Percentiles rank a stretch among this genome's conserved stretches.
phyloP scores from a whole-genome alignment of 306 rosid genomes.

The Sesbania bispinosa region DNA sequence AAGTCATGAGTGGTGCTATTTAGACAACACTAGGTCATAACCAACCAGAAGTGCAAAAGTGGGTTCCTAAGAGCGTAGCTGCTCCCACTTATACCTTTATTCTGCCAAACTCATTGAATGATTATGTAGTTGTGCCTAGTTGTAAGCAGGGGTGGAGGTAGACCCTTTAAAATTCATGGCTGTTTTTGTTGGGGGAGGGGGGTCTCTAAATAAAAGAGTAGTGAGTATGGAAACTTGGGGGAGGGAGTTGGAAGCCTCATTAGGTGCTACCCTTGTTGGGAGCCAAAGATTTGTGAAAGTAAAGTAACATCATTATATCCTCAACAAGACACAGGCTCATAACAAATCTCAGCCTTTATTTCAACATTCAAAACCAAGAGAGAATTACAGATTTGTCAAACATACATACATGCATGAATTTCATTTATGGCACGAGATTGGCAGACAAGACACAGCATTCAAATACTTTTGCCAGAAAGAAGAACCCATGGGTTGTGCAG shows the following conservation, averaged over 20 bases:
- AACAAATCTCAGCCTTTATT: slow-evolving; percentile 11
- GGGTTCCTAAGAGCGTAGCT: not conserved
- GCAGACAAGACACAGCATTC: not conserved
- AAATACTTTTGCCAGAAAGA: slow-evolving; percentile 7
- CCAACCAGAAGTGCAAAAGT: slow-evolving; percentile 4
- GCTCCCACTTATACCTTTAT: not conserved
- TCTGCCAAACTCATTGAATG: not conserved
- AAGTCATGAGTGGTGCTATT: not conserved
- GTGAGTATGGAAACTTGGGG: no score
- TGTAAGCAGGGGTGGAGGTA: not conserved
- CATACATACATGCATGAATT: not conserved
- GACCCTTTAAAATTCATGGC: not conserved
- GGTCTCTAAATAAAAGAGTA: no score
- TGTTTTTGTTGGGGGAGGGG: not conserved
- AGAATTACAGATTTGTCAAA: not conserved
- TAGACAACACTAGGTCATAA: not conserved
- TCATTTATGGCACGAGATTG: slow-evolving; percentile 13
- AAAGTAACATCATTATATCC: not conserved
- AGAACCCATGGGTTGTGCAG: not conserved
- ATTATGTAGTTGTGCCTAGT: not conserved
- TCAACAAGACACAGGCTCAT: not conserved
- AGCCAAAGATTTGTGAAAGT: not conserved
- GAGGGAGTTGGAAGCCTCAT: not conserved
- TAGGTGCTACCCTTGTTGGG: not conserved
- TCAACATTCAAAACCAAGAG: not conserved